Conservation (phyloP, 2,329 filamentous ascomycete species). For the Talaromyces sp. region DNA sequence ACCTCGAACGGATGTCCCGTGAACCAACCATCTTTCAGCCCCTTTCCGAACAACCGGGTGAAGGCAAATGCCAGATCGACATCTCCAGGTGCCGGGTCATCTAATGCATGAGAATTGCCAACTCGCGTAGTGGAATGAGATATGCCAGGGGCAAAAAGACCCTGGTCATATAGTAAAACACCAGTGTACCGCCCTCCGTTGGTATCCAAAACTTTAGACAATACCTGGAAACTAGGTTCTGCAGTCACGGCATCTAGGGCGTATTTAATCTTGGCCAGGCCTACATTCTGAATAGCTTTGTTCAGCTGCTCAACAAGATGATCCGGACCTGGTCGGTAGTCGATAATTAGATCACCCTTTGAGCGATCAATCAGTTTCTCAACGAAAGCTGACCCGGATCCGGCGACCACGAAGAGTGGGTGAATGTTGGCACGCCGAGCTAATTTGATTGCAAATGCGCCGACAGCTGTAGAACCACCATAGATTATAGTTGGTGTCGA, state of each 20-base stretch:
- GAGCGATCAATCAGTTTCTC: conserved; percentile 47
- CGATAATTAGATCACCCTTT: conserved; percentile 55
- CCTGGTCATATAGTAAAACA: conserved; percentile 15
- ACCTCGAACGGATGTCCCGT: conserved; percentile 48
- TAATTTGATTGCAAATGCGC: conserved; percentile 55
- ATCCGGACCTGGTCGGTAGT: conserved; percentile 56
- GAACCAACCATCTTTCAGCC: conserved; percentile 48
- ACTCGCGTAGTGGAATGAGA: conserved; percentile 35
- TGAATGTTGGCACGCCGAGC: conserved; percentile 53
- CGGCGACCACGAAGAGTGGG: conserved; percentile 58
- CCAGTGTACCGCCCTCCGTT: not conserved
- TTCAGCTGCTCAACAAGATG: conserved; percentile 39
- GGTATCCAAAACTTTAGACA: not conserved
- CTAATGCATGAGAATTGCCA: conserved; percentile 31
- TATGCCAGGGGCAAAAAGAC: conserved; percentile 30
- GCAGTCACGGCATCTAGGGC: conserved; percentile 58
- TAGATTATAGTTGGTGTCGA: conserved; percentile 44
- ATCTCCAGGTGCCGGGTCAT: conserved; percentile 30
- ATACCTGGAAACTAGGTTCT: conserved; percentile 30
- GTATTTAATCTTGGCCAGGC: conserved; percentile 45
- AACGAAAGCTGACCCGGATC: conserved; percentile 48
- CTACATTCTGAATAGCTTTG: not conserved
- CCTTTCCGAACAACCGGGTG: conserved; percentile 42
- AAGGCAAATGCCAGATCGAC: conserved; percentile 45
- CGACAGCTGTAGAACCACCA: conserved; percentile 51